phyloP scores from a whole-genome alignment of 2,329 filamentous ascomycete genomes.

The Fusarium foetens region DNA sequence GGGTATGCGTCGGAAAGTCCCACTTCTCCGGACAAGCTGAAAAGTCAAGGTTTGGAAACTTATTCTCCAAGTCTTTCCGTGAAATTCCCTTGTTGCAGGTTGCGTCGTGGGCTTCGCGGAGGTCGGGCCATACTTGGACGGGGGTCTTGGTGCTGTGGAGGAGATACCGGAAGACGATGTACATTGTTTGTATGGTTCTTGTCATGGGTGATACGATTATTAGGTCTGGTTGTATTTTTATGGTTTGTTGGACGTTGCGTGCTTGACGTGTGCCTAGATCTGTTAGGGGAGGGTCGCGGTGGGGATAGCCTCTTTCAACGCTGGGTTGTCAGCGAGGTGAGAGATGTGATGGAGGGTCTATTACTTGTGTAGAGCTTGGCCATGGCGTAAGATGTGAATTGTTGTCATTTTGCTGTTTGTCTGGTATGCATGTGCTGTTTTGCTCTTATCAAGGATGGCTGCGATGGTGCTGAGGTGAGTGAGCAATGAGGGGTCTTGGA shows the following conservation, averaged over 20 bases:
- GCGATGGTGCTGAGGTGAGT: neutral
- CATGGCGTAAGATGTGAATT: slow-evolving; percentile 30
- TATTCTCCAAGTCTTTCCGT: slow-evolving; percentile 17
- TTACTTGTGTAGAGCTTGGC: slow-evolving; percentile 29
- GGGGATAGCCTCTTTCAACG: slow-evolving; percentile 32
- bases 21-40: slow-evolving; percentile 30
- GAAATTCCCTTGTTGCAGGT: slow-evolving; percentile 39
- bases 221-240: slow-evolving; percentile 5
- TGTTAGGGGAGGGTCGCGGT: slow-evolving; percentile 32
- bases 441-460: neutral
- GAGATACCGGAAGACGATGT: slow-evolving; percentile 29
- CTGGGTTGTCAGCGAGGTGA: slow-evolving; percentile 4
- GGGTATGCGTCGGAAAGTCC: slow-evolving; percentile 33
- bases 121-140: slow-evolving; percentile 39
- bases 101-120: slow-evolving; percentile 41
- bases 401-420: neutral
- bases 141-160: neutral
- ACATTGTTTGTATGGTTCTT: slow-evolving; percentile 36
- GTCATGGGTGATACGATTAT: slow-evolving; percentile 32
- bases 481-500: neutral
- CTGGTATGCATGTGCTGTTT: neutral
- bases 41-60: slow-evolving; percentile 37
- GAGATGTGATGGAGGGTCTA: rapidly evolving
- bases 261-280: slow-evolving; percentile 22
- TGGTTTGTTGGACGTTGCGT: neutral